phyloP scores from a whole-genome alignment of 768 basidiomycete species.

The Leccinum truebloodii region DNA sequence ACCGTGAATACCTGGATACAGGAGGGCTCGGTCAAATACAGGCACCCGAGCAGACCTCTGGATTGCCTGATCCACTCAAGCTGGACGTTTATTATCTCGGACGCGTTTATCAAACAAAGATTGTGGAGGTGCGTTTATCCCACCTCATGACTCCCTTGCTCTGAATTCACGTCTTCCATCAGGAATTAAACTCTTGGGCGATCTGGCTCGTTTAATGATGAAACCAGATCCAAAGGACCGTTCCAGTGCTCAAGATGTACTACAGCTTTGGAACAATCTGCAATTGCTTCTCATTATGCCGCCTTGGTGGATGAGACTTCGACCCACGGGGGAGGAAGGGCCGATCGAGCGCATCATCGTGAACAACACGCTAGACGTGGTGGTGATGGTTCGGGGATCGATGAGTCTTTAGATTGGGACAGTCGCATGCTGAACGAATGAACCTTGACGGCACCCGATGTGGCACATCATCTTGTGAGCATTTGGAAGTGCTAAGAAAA shows the following conservation, averaged over 20 bases:
- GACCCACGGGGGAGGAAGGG: slow-evolving; percentile 7
- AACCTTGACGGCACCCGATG: too few species aligned
- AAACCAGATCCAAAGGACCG: slow-evolving; percentile 9
- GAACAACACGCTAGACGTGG: slow-evolving; percentile 14
- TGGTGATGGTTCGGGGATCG: slow-evolving; percentile 13
- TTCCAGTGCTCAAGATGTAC: background rate
- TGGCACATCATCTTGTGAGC: background rate
- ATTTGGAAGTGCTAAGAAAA: background rate
- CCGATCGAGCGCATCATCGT: slow-evolving; percentile 14
- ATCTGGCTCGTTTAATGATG: slow-evolving; percentile 8
- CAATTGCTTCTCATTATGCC: background rate
- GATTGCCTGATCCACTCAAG: slow-evolving; percentile 31
- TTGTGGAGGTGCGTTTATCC: slow-evolving; percentile 11
- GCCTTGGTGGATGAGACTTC: slow-evolving; percentile 14
- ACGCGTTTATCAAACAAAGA: slow-evolving; percentile 22
- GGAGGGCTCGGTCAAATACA: slow-evolving; percentile 12
- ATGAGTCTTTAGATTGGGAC: slow-evolving; percentile 2
- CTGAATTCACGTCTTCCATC: background rate
- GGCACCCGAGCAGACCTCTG: slow-evolving; percentile 24
- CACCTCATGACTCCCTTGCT: background rate
- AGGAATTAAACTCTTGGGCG: slow-evolving; percentile 10
- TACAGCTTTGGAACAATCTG: slow-evolving; percentile 12
- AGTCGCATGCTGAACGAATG: too few species aligned
- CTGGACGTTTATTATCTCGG: slow-evolving; percentile 32
- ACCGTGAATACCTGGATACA: background rate